These are phyloP conservation scores for Juncus inflexus DNA, from an alignment of 176 grass and related monocot genomes.

Conservation along the genomic window DNA sequence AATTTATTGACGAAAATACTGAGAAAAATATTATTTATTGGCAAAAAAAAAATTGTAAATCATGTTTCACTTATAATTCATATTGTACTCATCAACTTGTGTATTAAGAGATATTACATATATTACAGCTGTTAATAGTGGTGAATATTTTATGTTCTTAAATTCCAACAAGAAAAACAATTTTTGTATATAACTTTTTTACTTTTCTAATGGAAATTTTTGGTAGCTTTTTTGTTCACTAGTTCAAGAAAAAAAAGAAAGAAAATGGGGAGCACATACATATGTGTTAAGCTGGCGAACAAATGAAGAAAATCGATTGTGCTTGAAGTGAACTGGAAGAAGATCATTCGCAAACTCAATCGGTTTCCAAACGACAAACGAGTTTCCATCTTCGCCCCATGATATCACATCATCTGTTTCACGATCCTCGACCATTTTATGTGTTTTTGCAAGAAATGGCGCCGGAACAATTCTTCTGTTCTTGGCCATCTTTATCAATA, in stretches of 20 bases:
- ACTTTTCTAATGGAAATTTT: neutral
- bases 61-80: too few species aligned
- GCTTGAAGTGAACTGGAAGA: constrained; percentile 95
- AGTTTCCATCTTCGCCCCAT: constrained; percentile 62
- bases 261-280: constrained; percentile 29
- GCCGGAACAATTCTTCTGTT: constrained; percentile 38
- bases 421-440: constrained; percentile 72
- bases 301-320: constrained; percentile 96
- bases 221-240: too few species aligned
- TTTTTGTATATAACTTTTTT: too few species aligned
- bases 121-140: too few species aligned
- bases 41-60: too few species aligned
- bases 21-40: too few species aligned
- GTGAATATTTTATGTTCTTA: neutral
- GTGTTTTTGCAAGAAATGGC: constrained; percentile 86
- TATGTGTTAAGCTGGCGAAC: constrained; percentile 96
- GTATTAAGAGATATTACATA: too few species aligned
- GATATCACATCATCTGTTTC: constrained; percentile 80
- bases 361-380: constrained; percentile 96
- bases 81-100: too few species aligned
- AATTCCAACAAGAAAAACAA: neutral
- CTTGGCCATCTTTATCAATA: neutral
- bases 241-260: neutral
- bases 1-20: too few species aligned
- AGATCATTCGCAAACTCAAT: constrained; percentile 78